These are phyloP conservation scores for Botrytis deweyae DNA, from an alignment of 2,329 filamentous ascomycete species.

Conservation along the genomic window DNA sequence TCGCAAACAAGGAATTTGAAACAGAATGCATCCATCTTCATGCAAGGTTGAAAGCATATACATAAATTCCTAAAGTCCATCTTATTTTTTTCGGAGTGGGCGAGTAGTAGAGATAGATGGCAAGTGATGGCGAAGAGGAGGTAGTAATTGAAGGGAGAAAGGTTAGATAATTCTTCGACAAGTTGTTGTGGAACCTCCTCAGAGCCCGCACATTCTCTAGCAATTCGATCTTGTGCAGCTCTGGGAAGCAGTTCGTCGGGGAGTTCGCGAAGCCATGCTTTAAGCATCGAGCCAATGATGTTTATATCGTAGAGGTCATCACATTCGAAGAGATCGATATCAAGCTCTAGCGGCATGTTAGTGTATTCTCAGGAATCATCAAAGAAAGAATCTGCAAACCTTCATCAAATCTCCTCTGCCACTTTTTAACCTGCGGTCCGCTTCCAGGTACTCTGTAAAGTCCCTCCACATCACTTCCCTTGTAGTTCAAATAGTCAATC, in stretches of 20 bases:
- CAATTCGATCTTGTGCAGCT: conserved; percentile 73
- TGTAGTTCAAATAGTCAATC: conserved; percentile 95
- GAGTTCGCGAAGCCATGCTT: conserved; percentile 92
- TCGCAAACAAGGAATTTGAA: conserved; percentile 95
- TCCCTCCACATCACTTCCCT: conserved; percentile 89
- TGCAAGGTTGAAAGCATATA: conserved; percentile 95
- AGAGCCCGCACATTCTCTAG: conserved; percentile 74
- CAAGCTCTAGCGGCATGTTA: conserved; percentile 59
- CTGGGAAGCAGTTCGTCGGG: conserved; percentile 93
- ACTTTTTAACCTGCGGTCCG: conserved; percentile 86
- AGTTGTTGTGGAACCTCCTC: conserved; percentile 81
- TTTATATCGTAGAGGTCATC: conserved; percentile 92
- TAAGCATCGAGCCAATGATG: conserved; percentile 93
- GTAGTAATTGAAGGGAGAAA: conserved; percentile 98
- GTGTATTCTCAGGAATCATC: conserved; percentile 9
- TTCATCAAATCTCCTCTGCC: conserved; percentile 88
- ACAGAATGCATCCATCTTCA: conserved; percentile 93
- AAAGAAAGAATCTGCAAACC: conserved; percentile 48
- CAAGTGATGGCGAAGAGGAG: conserved; percentile 96
- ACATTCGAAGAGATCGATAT: conserved; percentile 87
- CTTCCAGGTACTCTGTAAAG: conserved; percentile 91
- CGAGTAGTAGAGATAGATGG: conserved; percentile 86
- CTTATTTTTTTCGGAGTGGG: conserved; percentile 93
- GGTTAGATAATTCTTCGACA: conserved; percentile 85
- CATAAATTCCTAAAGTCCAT: conserved; percentile 96